phyloP scores from a whole-genome alignment of 2,329 filamentous ascomycete species.

The Cytospora chrysosperma region DNA sequence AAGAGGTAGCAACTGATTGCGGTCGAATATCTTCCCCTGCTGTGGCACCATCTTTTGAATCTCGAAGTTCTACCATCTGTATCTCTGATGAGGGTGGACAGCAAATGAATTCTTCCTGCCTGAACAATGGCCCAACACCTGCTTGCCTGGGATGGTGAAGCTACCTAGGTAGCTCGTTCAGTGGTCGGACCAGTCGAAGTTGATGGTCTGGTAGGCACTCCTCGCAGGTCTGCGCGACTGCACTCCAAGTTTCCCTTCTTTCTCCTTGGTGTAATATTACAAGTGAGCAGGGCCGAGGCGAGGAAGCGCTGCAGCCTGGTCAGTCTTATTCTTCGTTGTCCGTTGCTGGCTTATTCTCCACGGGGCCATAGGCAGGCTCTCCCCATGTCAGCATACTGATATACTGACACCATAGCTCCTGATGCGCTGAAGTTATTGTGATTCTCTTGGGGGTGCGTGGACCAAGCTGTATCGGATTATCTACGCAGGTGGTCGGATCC shows the following conservation, averaged over 20 bases:
- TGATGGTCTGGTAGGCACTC: neutral
- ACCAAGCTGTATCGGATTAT: neutral
- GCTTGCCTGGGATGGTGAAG: neutral
- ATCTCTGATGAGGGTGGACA: neutral
- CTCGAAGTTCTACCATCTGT: neutral
- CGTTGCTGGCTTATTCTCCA: neutral
- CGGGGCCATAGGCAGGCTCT: too few species aligned
- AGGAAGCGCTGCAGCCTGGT: slow-evolving; percentile 10
- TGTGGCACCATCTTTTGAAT: neutral
- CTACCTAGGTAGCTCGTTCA: too few species aligned
- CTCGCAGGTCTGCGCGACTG: neutral
- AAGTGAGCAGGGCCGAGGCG: neutral
- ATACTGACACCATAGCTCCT: too few species aligned
- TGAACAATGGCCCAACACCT: neutral
- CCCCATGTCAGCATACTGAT: neutral
- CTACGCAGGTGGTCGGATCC: neutral
- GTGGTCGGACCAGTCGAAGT: neutral
- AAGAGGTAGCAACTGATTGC: neutral
- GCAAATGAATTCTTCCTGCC: neutral
- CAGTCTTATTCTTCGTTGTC: too few species aligned
- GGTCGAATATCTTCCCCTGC: neutral
- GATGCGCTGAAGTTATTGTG: neutral
- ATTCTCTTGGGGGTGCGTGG: neutral
- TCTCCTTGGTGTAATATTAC: neutral
- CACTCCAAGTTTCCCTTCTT: neutral